Evolutionary conservation across 306 rosid genomes (phyloP), one percentile per base, ranked within the genome.

Genomic region (Dryas drummondii): DNA sequence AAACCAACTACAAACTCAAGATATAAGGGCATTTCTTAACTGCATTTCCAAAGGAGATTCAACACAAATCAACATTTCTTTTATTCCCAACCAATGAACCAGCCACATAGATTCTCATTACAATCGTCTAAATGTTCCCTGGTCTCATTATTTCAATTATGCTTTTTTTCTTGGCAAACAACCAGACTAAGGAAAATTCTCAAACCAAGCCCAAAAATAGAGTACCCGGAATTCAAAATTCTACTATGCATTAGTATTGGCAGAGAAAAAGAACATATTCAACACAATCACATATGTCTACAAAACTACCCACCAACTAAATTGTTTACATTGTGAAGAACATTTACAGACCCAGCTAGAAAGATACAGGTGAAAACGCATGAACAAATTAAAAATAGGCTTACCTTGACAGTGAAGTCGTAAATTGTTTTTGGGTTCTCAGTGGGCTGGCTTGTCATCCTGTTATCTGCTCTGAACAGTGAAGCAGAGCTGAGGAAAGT

Each of bases 331-430:
- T 10, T 60, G 26, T 27, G 45, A 61, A 32, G 60, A 73, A 32
- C 46, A 74, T n/a, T 3, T 50, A 61, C 37, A 49, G 61, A 13
- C 58, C 40, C 70, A 63, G 32, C 15, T 6, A 6, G 44, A 64
- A 19, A 22, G 17, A 48, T 53, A 50, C 14, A 60, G 16, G 17
- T 42, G 48, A 54, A 68, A 51, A 64, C 16, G 54, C 55, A 47
- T 1, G 26, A 55, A 74, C 11, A 5, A 44, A 27, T 45, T 62
- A 49, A 64, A 61, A 5, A 58, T 40, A 32, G 51, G 56, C 73
- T 10, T 72, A 88, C 97, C 84, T 88, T 88, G 76, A 85, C 80
- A 52, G 78, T 57, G 54, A 91, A 77, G 67, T 87, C 84, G 72
- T 72, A 84, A 11, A 88, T 44, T 5, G 90, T 84, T 6, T 74